Evolutionary conservation across 495 filamentous ascomycete genomes (phyloP), one percentile per base, ranked within the genome.

Genomic region (Podospora didyma): DNA sequence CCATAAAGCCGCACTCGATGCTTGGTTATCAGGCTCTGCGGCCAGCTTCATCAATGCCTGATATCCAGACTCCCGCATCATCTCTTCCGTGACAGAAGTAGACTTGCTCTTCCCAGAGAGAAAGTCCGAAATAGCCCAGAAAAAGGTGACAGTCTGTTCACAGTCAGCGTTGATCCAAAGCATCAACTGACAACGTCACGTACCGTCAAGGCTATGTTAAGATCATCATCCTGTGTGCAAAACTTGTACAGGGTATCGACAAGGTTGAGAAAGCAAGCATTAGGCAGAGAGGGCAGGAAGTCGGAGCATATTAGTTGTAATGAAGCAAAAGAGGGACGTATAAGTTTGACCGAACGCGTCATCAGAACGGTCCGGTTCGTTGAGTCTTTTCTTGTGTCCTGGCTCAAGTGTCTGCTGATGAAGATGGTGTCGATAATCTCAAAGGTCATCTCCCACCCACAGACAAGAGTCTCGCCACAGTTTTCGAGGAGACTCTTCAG

Each of bases 261-360:
- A 17, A 97, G 81, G 56, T 86, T 87, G 53, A 92, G 76, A 37
- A 96, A 83, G 69, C 89, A 94, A 24, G 81, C 76, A 47, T 86
- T 82, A 2, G 94, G 91, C 44, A 98, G 72, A 44, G 87, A 83
- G 46, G 85, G 77, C 7, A 97, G 73, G 61, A 97, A 98, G 68
- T 98, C 94, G 3, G 94, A 96, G 62, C 92, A 96, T 39, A 97
- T 88, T 6, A 98, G 83, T 63, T 97, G 92, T 16, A 96, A 66
- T 24, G 92, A 94, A 51, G 82, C 86, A 64, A 97, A 97, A 0
- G 92, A 88, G 17, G 90, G 85, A 42, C 89, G 82, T 46, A 95
- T 86, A 7, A 98, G 79, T 48, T 83, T 85, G 54, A 83, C 75
- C 6, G 91, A 92, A 28, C 82, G 81, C 22, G 85, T 82, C n/a